Conservation (phyloP, 176 grass and related monocot genomes). For the Carex myosuroides region DNA sequence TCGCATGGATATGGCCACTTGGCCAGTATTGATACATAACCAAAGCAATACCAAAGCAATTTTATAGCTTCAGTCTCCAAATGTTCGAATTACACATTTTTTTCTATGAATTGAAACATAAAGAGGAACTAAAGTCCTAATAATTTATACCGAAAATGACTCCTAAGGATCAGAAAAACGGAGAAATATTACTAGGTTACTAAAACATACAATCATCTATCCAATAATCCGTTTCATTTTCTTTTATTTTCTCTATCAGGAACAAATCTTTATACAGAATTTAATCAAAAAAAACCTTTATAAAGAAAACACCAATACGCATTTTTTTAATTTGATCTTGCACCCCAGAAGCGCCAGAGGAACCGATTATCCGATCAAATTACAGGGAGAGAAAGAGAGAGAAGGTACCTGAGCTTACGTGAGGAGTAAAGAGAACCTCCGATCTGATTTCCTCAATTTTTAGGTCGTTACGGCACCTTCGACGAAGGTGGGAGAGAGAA, state of each 20-base stretch:
- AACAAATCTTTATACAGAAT: background rate
- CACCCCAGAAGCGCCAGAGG: background rate
- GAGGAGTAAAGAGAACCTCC: background rate
- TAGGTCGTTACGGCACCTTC: background rate
- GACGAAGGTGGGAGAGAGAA: too few relatives aligned
- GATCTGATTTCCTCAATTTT: background rate
- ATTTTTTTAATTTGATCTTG: background rate
- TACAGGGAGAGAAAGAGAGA: background rate
- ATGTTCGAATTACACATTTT: background rate
- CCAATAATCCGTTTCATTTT: background rate
- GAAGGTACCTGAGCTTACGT: background rate
- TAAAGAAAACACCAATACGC: background rate
- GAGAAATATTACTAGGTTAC: background rate
- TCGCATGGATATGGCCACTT: background rate
- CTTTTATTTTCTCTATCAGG: background rate
- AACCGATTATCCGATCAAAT: background rate
- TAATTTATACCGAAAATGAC: background rate
- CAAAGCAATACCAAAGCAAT: background rate
- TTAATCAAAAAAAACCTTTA: background rate
- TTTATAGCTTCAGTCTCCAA: background rate
- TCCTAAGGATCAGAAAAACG: background rate
- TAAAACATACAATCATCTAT: background rate
- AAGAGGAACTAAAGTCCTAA: background rate
- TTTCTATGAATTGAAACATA: background rate
- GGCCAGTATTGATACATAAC: background rate